phyloP scores from a whole-genome alignment of 371 early-diverging fungal species.

The Cokeromyces recurvatus region DNA sequence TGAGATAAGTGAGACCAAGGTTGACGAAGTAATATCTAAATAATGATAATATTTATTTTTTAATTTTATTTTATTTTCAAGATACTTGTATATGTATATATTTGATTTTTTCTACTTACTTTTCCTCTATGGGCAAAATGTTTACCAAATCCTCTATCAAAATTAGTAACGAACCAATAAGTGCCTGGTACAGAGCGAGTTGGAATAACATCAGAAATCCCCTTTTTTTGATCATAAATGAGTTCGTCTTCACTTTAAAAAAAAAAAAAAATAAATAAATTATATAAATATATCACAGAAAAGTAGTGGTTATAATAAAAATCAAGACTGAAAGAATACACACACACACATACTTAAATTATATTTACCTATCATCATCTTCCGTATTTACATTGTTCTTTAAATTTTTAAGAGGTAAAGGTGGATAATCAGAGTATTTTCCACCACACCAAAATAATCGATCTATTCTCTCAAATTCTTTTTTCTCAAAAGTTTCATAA shows the following conservation, averaged over 20 bases:
- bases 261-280: slow-evolving; percentile 7
- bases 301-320: no score
- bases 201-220: slow-evolving; percentile 7
- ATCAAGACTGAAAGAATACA: no score
- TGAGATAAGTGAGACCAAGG: slow-evolving; percentile 56
- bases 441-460: slow-evolving; percentile 52
- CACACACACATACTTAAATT: background rate
- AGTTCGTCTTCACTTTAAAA: slow-evolving; percentile 23
- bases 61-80: no score
- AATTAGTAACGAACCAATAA: slow-evolving; percentile 46
- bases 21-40: slow-evolving; percentile 32
- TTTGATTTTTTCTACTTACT: no score
- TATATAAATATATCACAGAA: background rate
- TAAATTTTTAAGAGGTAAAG: slow-evolving; percentile 3
- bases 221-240: slow-evolving; percentile 11
- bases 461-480: slow-evolving; percentile 45
- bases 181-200: slow-evolving; percentile 25
- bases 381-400: background rate
- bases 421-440: slow-evolving; percentile 16
- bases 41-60: background rate
- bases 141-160: slow-evolving; percentile 53
- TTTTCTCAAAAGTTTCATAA: slow-evolving; percentile 44
- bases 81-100: no score
- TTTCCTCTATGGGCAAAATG: slow-evolving; percentile 41
- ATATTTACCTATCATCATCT: slow-evolving; percentile 11